phyloP scores from a whole-genome alignment of 495 filamentous ascomycete genomes.

The Neurospora sp. region DNA sequence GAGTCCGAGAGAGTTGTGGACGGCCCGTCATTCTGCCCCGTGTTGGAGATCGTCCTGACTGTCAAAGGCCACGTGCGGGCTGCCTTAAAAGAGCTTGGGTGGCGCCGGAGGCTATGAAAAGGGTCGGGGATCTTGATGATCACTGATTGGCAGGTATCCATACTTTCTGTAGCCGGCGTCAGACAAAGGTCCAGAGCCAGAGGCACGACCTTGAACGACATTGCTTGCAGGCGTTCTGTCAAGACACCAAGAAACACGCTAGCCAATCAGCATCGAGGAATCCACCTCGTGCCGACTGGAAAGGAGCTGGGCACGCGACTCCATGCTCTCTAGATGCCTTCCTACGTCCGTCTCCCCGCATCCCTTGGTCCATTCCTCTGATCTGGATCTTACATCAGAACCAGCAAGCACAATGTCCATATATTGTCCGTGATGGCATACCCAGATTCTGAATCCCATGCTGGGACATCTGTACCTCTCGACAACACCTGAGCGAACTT shows the following conservation, averaged over 20 bases:
- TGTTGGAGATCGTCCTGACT: not conserved
- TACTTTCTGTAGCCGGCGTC: not conserved
- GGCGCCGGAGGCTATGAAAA: not conserved
- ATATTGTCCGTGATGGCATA: not conserved
- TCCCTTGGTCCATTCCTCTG: not conserved
- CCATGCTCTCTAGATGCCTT: not conserved
- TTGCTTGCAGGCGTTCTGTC: not conserved
- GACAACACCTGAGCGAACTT: not conserved
- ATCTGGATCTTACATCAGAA: not conserved
- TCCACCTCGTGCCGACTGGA: conserved; percentile 17
- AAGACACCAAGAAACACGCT: not conserved
- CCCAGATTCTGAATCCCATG: not conserved
- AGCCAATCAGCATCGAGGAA: conserved; percentile 13
- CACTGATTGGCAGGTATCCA: not conserved
- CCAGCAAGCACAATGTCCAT: not conserved
- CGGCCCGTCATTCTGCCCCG: not conserved
- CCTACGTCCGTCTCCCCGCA: not conserved
- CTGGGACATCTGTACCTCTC: not conserved
- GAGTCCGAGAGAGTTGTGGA: not conserved
- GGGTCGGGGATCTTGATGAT: not conserved
- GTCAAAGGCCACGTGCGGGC: not conserved
- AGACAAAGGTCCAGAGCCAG: not conserved
- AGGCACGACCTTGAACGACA: not conserved
- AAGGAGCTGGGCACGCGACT: conserved; percentile 23
- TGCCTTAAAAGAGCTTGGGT: not conserved